phyloP scores from a whole-genome alignment of 2,329 filamentous ascomycete species.

The Alternaria sp. region DNA sequence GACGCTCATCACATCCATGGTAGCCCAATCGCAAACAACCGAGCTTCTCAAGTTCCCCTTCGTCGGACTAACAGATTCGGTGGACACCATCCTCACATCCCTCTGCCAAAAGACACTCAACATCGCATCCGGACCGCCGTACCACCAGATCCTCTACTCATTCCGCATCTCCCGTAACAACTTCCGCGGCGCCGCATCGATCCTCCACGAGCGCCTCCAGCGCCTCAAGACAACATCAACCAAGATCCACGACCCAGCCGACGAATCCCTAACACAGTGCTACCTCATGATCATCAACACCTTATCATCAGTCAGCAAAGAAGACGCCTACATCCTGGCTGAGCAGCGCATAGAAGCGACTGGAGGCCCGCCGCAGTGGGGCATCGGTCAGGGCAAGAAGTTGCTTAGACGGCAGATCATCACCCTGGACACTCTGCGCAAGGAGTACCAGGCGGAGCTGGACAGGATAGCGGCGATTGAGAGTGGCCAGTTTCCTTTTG shows the following conservation, averaged over 20 bases:
- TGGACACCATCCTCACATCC: conserved; percentile 78
- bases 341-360: conserved; percentile 55
- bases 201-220: conserved; percentile 63
- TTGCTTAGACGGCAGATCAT: conserved; percentile 73
- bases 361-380: conserved; percentile 33
- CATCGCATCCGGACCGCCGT: conserved; percentile 67
- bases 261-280: conserved; percentile 69
- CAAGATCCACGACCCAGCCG: conserved; percentile 52
- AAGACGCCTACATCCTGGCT: conserved; percentile 81
- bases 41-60: conserved; percentile 76
- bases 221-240: conserved; percentile 53
- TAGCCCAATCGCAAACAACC: conserved; percentile 41
- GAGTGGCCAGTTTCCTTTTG: conserved; percentile 86
- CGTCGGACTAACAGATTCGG: conserved; percentile 74
- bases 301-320: conserved; percentile 80
- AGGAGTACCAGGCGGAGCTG: conserved; percentile 87
- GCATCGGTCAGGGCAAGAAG: conserved; percentile 45
- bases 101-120: conserved; percentile 74
- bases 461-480: conserved; percentile 88
- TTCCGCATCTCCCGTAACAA: conserved; percentile 86
- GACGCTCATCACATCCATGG: conserved; percentile 61
- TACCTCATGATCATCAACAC: conserved; percentile 94
- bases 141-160: conserved; percentile 88
- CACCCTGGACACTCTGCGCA: conserved; percentile 83
- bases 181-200: conserved; percentile 76